Base-by-base conservation (phyloP, 345 rosid genomes). In the Pistacia atlantica region DNA sequence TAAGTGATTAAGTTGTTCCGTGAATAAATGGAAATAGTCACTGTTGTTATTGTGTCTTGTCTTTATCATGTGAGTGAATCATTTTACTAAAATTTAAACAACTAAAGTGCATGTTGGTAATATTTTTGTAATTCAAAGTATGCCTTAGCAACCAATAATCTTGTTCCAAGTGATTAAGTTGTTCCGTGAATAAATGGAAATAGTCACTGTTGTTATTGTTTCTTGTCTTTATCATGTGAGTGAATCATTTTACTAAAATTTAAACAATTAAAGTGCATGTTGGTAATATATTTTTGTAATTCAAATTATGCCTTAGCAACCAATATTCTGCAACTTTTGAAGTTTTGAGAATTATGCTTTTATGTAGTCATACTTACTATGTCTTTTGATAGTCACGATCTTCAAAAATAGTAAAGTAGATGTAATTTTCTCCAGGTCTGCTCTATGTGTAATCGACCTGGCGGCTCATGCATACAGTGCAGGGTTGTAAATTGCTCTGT, bases 401-500 rank as follows among this genome's bases (percentile, higher is more conserved):
- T 28, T 57, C 20, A 38, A 42, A 18, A 48, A 17, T 56, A 14
- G 28, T 70, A n/a, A 60, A n/a, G 65, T 66, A 6, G 37, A 17
- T 25, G 8, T 35, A 45, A 8, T 25, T 22, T 64, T 72, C 64
- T 59, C 45, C 81, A 87, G 90, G 84, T 84, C 66, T 87, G 90
- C 84, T 83, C 84, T 45, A 22, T 84, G 4, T 87, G 90, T 81
- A 62, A 75, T 79, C 81, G 85, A 28, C 82, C 81, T 4, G 90
- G 88, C 20, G 90, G 90, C 42, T 79, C 90, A 11, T 87, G 88
- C 58, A 87, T 87, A 77, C 68, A 16, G 71, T 87, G 90, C 82
- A 84, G 88, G 77, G 84, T 84, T 76, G 76, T 61, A 55, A 81
- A 81, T 77, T 87, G 88, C 65, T 73, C 79, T 75, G 74, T 73